A percentile compares a stretch with the other conserved stretches of the same genome.
Conservation (phyloP, 495 filamentous ascomycete species). For the Glarea lozoyensis region DNA sequence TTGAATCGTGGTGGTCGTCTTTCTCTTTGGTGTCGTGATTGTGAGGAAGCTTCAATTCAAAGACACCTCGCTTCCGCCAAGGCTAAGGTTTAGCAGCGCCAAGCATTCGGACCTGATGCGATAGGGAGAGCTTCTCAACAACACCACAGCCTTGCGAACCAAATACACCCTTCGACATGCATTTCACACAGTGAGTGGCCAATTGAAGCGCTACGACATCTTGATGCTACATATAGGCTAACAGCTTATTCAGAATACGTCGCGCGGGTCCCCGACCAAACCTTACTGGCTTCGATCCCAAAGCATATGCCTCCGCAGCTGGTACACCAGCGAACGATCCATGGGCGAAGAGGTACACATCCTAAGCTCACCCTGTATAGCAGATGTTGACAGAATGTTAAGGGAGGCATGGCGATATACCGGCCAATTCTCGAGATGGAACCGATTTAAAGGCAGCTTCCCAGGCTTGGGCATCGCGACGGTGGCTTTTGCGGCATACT, state of each 20-base stretch:
- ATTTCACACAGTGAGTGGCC: conserved; percentile 11
- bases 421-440: conserved; percentile 77
- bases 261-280: conserved; percentile 41
- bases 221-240: background rate
- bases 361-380: background rate
- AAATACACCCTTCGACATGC: conserved; percentile 17
- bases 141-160: conserved; percentile 11
- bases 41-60: too few relatives aligned
- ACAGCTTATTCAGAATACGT: background rate
- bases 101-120: conserved; percentile 10
- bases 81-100: conserved; percentile 1
- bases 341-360: conserved; percentile 41
- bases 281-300: conserved; percentile 78
- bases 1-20: too few relatives aligned
- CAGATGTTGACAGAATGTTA: conserved; percentile 4
- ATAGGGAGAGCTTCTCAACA: too few relatives aligned
- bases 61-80: conserved; percentile 4
- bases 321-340: conserved; percentile 69
- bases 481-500: conserved; percentile 84
- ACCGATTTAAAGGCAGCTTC: conserved; percentile 77
- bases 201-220: conserved; percentile 5
- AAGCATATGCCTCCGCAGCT: conserved; percentile 60
- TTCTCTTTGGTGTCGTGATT: too few relatives aligned
- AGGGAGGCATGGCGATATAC: conserved; percentile 94
- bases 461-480: conserved; percentile 87